These are phyloP conservation scores for Andrographis paniculata DNA, from an alignment of 305 asterid genomes.

Conservation along the genomic window DNA sequence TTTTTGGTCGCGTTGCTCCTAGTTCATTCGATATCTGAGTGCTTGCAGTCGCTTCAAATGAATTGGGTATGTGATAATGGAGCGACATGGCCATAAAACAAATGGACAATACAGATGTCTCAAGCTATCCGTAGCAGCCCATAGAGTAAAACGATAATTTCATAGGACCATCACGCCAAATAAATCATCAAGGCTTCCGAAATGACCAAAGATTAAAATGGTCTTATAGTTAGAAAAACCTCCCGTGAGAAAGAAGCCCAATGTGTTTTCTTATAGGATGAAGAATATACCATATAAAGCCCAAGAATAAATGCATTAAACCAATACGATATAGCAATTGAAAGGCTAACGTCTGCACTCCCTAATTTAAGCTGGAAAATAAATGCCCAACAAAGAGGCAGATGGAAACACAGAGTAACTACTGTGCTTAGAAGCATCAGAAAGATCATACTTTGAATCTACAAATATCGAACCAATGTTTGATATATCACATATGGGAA, in stretches of 20 bases:
- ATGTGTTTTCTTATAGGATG: conserved; percentile 14
- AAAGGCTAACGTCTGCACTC: too few species aligned
- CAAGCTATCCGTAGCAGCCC: conserved; percentile 23
- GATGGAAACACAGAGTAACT: background rate
- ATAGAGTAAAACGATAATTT: conserved; percentile 16
- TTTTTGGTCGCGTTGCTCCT: conserved; percentile 21
- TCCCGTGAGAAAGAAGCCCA: conserved; percentile 17
- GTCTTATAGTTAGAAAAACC: conserved; percentile 9
- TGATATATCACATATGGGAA: background rate
- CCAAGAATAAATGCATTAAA: conserved; percentile 15
- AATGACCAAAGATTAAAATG: conserved; percentile 16
- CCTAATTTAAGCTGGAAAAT: too few species aligned
- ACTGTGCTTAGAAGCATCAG: background rate
- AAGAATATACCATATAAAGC: conserved; percentile 19
- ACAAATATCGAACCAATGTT: background rate
- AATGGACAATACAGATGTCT: conserved; percentile 22
- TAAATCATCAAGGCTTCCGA: conserved; percentile 28
- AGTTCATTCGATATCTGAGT: conserved; percentile 24
- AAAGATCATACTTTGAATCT: background rate
- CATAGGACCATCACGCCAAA: conserved; percentile 24
- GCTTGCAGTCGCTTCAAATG: conserved; percentile 24
- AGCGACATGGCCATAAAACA: conserved; percentile 15
- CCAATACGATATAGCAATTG: too few species aligned
- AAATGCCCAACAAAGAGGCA: background rate
- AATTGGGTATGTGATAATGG: conserved; percentile 19